A percentile compares a stretch with the other conserved stretches of the same genome.
phyloP scores from a whole-genome alignment of 345 rosid genomes.

The Acer yangbiense region DNA sequence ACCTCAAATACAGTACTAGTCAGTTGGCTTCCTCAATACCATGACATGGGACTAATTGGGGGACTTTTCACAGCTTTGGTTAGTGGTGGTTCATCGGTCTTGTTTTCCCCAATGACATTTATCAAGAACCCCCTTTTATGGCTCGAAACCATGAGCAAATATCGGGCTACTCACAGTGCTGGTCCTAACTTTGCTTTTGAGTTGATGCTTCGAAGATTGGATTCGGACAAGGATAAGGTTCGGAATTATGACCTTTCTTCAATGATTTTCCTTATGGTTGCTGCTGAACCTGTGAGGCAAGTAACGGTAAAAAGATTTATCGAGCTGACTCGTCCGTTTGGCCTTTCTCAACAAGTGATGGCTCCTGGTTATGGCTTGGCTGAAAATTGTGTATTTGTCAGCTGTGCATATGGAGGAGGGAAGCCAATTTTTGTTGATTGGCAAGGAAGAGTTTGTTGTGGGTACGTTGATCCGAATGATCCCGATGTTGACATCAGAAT shows the following conservation, averaged over 20 bases:
- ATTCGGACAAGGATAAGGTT: conserved; percentile 41
- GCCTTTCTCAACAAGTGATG: conserved; percentile 64
- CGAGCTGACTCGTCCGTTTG: conserved; percentile 54
- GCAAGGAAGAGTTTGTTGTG: conserved; percentile 70
- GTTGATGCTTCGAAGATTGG: conserved; percentile 57
- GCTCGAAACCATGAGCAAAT: conserved; percentile 60
- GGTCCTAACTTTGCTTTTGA: conserved; percentile 75
- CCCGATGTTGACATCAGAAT: conserved; percentile 58
- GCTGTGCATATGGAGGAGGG: conserved; percentile 65
- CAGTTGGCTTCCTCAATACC: conserved; percentile 82
- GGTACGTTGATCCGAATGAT: conserved; percentile 42
- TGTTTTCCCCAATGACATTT: conserved; percentile 64
- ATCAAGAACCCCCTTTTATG: conserved; percentile 65
- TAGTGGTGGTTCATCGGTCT: conserved; percentile 57
- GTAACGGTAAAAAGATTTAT: conserved; percentile 53
- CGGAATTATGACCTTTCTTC: conserved; percentile 59
- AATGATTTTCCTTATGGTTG: conserved; percentile 66
- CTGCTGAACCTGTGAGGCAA: conserved; percentile 75
- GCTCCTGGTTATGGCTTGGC: conserved; percentile 84
- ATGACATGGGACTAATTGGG: conserved; percentile 77
- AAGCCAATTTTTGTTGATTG: conserved; percentile 63
- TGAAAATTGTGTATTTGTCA: conserved; percentile 73
- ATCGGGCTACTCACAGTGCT: conserved; percentile 65
- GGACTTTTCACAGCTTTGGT: conserved; percentile 69
- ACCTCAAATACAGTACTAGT: conserved; percentile 59